Percentiles rank a stretch among this genome's conserved stretches.
phyloP scores from a whole-genome alignment of 768 basidiomycete genomes.

The Daedaleopsis sinensis region DNA sequence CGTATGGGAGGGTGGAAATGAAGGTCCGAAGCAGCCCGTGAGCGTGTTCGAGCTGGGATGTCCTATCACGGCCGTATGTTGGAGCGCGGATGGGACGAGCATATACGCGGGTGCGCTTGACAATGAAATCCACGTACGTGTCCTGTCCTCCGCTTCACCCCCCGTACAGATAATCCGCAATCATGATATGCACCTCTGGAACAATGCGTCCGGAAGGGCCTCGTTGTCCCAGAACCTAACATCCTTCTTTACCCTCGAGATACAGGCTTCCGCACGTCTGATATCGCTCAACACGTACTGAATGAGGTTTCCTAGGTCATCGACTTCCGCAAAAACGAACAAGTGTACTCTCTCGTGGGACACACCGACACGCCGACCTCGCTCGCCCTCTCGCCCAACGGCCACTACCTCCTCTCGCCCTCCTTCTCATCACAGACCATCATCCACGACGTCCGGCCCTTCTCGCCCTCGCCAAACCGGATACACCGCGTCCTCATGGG shows the following conservation, averaged over 20 bases:
- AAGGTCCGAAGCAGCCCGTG: constrained; percentile 70
- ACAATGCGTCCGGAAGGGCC: too few species aligned
- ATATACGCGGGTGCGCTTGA: constrained; percentile 93
- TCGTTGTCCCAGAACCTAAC: too few species aligned
- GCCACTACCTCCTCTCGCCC: constrained; percentile 85
- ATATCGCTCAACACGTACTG: constrained; percentile 2
- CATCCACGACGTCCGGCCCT: constrained; percentile 93
- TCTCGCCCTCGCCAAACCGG: constrained; percentile 82
- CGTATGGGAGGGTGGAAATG: constrained; percentile 89
- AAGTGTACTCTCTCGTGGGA: constrained; percentile 79
- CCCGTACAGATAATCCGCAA: too few species aligned
- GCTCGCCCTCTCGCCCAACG: constrained; percentile 88
- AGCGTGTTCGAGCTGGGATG: constrained; percentile 84
- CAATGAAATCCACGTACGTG: constrained; percentile 91
- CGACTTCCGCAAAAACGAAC: constrained; percentile 83
- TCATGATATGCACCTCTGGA: too few species aligned
- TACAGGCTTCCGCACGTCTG: too few species aligned
- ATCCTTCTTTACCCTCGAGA: too few species aligned
- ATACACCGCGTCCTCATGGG: constrained; percentile 81
- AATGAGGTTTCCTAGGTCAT: constrained; percentile 84
- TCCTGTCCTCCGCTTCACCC: constrained; percentile 13
- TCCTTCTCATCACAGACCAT: constrained; percentile 88
- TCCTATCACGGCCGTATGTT: constrained; percentile 90
- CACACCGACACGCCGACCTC: constrained; percentile 95
- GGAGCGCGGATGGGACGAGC: constrained; percentile 88